Percentiles rank a stretch among this genome's conserved stretches.
phyloP scores from a whole-genome alignment of 495 filamentous ascomycete genomes.

The Aspergillus homomorphus region DNA sequence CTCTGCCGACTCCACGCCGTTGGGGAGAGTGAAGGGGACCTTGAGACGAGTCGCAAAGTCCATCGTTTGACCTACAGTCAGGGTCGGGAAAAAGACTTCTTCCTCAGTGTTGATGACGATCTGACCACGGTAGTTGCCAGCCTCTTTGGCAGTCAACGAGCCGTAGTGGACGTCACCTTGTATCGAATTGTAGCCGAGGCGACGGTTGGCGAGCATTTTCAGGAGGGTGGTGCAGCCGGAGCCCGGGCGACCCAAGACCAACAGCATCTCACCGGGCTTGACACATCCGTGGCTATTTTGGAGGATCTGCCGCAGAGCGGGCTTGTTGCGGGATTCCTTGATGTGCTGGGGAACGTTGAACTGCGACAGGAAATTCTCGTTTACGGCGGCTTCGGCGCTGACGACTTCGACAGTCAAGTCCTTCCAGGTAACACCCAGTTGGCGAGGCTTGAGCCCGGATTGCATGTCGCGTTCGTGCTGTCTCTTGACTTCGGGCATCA shows the following conservation, averaged over 20 bases:
- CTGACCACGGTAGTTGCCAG: conserved; percentile 62
- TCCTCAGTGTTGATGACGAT: conserved; percentile 71
- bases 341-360: conserved; percentile 51
- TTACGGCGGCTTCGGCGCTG: conserved; percentile 44
- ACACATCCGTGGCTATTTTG: conserved; percentile 48
- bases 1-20: conserved; percentile 43
- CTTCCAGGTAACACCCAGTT: conserved; percentile 57
- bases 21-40: conserved; percentile 35
- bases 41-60: conserved; percentile 57
- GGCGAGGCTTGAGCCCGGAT: conserved; percentile 43
- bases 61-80: conserved; percentile 71
- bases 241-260: conserved; percentile 46
- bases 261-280: conserved; percentile 50
- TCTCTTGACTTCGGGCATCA: conserved; percentile 46
- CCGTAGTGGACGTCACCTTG: conserved; percentile 24
- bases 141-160: conserved; percentile 39
- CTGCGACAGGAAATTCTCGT: conserved; percentile 52
- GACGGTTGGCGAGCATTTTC: conserved; percentile 63
- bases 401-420: conserved; percentile 44
- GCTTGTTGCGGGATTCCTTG: conserved; percentile 36
- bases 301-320: conserved; percentile 37
- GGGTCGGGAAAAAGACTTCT: conserved; percentile 65
- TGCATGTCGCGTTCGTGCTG: conserved; percentile 43
- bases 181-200: conserved; percentile 54
- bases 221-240: conserved; percentile 49